Evolutionary conservation across 208 protist species (phyloP).

Genomic region (Acanthamoeba sp.): DNA sequence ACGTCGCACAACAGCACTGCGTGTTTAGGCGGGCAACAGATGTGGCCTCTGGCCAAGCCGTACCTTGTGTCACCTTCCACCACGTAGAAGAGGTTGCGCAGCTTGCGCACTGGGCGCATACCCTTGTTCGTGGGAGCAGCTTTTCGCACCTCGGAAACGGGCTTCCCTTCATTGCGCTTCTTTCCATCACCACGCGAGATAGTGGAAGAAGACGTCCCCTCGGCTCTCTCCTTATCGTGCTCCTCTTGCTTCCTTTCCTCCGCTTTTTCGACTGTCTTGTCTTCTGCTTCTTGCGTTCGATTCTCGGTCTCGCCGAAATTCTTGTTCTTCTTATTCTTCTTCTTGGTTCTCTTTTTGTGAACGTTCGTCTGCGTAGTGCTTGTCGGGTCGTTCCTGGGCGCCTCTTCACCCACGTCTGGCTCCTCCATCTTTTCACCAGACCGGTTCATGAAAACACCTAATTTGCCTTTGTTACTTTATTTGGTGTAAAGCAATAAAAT

Average conservation of each 20-base stretch:
- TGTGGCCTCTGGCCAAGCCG: background rate
- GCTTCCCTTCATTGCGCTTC: background rate
- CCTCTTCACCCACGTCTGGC: background rate
- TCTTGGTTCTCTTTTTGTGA: background rate
- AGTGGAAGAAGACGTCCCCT: background rate
- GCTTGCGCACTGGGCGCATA: background rate
- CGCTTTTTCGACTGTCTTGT: background rate
- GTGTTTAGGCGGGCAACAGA: background rate
- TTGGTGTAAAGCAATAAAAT: too few species aligned
- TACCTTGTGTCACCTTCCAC: background rate
- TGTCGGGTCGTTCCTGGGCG: background rate
- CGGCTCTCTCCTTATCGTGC: background rate
- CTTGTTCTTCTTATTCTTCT: background rate
- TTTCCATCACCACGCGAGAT: too few species aligned
- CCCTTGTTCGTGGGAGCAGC: background rate
- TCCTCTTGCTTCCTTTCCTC: background rate
- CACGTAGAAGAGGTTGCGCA: constrained; percentile 3
- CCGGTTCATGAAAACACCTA: too few species aligned
- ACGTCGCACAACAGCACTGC: background rate
- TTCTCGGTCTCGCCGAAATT: background rate
- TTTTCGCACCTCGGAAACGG: too few species aligned
- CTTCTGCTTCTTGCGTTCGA: background rate
- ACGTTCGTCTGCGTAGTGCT: background rate
- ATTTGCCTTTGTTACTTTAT: too few species aligned
- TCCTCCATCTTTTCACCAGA: background rate